These are phyloP conservation scores for Trichosporon sp. DNA, from an alignment of 1,284 basidiomycete genomes.

Conservation along the genomic window DNA sequence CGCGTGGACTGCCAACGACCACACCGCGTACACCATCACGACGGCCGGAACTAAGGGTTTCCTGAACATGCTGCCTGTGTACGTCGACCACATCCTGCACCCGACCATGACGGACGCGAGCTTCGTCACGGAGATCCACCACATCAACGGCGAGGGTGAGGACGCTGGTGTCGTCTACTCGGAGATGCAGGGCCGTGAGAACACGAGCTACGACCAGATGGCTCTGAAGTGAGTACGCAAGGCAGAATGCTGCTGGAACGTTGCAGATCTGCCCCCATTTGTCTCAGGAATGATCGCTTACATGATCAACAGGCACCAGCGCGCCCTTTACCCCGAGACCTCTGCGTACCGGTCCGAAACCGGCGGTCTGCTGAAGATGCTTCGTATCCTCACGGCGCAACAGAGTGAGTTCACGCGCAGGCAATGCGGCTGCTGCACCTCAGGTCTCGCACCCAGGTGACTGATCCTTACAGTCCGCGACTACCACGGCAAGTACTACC, in stretches of 20 bases:
- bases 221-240: constrained; percentile 67
- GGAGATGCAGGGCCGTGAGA: constrained; percentile 98
- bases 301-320: constrained; percentile 65
- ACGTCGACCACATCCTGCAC: constrained; percentile 95
- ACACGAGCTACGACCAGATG: constrained; percentile 88
- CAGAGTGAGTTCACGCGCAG: constrained; percentile 67
- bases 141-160: constrained; percentile 86
- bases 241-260: neutral
- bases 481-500: constrained; percentile 90
- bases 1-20: constrained; percentile 64
- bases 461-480: constrained; percentile 67
- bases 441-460: neutral
- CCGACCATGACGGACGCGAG: constrained; percentile 90
- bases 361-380: constrained; percentile 89
- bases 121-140: constrained; percentile 92
- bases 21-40: constrained; percentile 94
- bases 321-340: constrained; percentile 73
- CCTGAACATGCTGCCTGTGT: constrained; percentile 89
- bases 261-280: neutral
- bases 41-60: constrained; percentile 97
- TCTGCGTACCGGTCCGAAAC: constrained; percentile 96
- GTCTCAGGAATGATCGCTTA: constrained; percentile 25
- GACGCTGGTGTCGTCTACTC: constrained; percentile 96
- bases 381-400: constrained; percentile 82
- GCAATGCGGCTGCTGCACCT: neutral